Percentiles rank a stretch among this genome's conserved stretches.
These are phyloP conservation scores for Phytophthora fragariae DNA, from an alignment of 352 stramenopile species.

Conservation along the genomic window DNA sequence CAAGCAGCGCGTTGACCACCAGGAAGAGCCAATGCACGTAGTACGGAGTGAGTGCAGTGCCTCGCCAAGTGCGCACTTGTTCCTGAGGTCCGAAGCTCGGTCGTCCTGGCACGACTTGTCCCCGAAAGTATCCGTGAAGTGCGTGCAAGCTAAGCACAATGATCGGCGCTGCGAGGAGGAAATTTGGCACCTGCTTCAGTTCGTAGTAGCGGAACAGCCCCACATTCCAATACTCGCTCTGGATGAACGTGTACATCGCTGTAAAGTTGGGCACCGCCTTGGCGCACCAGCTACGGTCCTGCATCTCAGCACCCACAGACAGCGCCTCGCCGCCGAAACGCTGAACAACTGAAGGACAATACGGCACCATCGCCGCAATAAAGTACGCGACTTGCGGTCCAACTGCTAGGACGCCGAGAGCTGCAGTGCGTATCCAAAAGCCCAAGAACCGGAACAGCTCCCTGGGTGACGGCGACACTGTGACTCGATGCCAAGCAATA, in stretches of 20 bases:
- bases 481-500: conserved; percentile 77
- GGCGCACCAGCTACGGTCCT: conserved; percentile 77
- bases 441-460: conserved; percentile 45
- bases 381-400: conserved; percentile 81
- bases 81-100: neutral
- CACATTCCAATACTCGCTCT: conserved; percentile 97
- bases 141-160: conserved; percentile 71
- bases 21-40: conserved; percentile 82
- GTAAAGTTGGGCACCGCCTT: conserved; percentile 74
- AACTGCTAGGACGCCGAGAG: conserved; percentile 67
- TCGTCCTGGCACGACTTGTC: conserved; percentile 27
- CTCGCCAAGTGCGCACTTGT: conserved; percentile 21
- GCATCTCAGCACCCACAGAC: conserved; percentile 1
- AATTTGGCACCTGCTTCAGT: conserved; percentile 95
- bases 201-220: conserved; percentile 95
- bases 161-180: conserved; percentile 91
- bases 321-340: conserved; percentile 13
- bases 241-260: conserved; percentile 95
- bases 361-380: conserved; percentile 57
- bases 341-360: conserved; percentile 63
- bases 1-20: conserved; percentile 73
- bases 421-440: conserved; percentile 69
- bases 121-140: conserved; percentile 60
- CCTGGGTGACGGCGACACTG: conserved; percentile 55
- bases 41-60: conserved; percentile 52